Conservation (phyloP, 139 green algal species). For the Haematococcus sp. region DNA sequence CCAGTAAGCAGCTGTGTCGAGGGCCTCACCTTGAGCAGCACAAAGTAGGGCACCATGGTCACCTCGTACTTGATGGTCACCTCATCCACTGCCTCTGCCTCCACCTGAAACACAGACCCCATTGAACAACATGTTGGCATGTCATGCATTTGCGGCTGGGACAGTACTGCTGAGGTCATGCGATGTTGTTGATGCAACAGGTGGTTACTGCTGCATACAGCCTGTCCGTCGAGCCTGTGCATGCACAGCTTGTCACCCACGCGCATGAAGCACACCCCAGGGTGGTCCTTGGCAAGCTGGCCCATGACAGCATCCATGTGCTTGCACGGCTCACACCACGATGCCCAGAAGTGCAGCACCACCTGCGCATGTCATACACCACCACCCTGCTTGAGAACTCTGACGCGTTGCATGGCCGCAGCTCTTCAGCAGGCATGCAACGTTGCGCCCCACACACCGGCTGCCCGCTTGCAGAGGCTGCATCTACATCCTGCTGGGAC, state of each 20-base stretch:
- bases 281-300: constrained; percentile 52
- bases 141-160: neutral
- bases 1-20: neutral
- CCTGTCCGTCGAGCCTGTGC: too few species aligned
- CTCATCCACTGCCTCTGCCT: constrained; percentile 80
- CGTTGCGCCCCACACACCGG: neutral
- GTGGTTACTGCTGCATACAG: too few species aligned
- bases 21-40: constrained; percentile 48
- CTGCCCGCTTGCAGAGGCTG: neutral
- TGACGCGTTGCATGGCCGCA: too few species aligned
- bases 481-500: neutral
- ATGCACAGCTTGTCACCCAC: constrained; percentile 19
- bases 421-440: too few species aligned
- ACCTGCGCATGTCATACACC: constrained; percentile 32
- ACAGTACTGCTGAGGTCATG: too few species aligned
- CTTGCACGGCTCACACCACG: constrained; percentile 81
- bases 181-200: too few species aligned
- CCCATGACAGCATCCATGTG: constrained; percentile 68
- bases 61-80: constrained; percentile 68
- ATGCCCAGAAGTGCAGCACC: constrained; percentile 77
- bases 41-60: constrained; percentile 72
- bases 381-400: neutral
- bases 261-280: constrained; percentile 35
- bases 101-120: constrained; percentile 47
- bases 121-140: neutral